Conservation (phyloP, 169 alveolate species). For the Eimeria acervulina region DNA sequence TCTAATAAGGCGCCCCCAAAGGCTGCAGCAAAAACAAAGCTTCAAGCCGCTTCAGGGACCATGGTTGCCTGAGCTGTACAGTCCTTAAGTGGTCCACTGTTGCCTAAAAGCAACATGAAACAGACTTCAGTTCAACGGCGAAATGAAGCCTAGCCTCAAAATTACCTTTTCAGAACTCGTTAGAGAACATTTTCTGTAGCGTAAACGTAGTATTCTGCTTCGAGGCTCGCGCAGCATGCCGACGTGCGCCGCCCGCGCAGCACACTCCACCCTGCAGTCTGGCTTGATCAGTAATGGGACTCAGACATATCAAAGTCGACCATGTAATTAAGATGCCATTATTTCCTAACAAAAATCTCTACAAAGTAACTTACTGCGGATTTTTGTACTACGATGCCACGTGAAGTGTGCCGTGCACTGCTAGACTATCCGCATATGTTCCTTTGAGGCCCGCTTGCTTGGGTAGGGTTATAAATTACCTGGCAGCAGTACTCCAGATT, state of each 20-base stretch:
- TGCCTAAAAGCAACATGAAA: neutral
- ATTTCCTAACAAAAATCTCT: neutral
- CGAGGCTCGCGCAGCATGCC: neutral
- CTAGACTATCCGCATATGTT: neutral
- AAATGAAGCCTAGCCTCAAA: neutral
- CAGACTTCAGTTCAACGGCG: neutral
- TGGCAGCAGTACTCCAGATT: neutral
- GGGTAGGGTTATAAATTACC: no score
- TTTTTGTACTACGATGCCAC: neutral
- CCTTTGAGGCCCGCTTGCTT: neutral
- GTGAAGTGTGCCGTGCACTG: constrained; percentile 8
- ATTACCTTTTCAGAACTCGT: neutral
- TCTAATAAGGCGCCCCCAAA: neutral
- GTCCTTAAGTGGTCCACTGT: neutral
- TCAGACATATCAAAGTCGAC: neutral
- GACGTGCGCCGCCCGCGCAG: neutral
- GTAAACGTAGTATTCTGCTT: neutral
- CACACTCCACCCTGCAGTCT: neutral
- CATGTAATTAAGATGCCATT: neutral
- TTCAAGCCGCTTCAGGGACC: neutral
- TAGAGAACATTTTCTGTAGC: neutral
- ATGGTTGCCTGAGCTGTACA: neutral
- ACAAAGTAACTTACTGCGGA: neutral
- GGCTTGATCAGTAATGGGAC: neutral
- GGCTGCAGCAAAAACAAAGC: neutral